These are phyloP conservation scores for Alternaria ethzedia DNA, from an alignment of 2,329 filamentous ascomycete species.

Conservation along the genomic window DNA sequence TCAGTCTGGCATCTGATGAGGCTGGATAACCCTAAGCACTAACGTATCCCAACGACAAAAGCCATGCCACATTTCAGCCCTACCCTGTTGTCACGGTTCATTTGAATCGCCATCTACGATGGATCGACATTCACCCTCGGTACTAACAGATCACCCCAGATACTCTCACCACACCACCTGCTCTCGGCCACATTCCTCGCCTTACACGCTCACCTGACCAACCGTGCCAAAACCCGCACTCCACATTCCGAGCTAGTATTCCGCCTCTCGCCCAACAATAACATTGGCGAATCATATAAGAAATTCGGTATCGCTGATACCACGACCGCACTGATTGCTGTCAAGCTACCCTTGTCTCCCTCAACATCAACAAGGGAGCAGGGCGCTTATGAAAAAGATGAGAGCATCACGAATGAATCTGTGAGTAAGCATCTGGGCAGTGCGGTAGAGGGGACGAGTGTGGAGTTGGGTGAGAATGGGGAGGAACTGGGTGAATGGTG, in stretches of 20 bases:
- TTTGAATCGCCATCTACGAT: neutral
- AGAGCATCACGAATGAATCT: constrained; percentile 26
- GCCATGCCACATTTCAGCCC: neutral
- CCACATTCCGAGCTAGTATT: constrained; percentile 89
- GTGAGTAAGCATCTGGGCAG: constrained; percentile 35
- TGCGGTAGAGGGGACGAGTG: constrained; percentile 33
- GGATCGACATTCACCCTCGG: neutral
- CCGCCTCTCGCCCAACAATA: constrained; percentile 80
- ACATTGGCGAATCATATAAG: constrained; percentile 91
- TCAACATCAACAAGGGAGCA: neutral
- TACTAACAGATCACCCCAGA: constrained; percentile 50
- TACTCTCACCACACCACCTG: constrained; percentile 75
- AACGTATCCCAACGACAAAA: neutral
- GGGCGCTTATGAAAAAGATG: neutral
- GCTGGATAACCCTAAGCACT: neutral
- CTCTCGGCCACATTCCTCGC: constrained; percentile 79
- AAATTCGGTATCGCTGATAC: constrained; percentile 79
- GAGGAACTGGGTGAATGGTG: constrained; percentile 59
- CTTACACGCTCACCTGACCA: constrained; percentile 68
- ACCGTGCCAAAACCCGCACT: constrained; percentile 73
- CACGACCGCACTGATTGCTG: constrained; percentile 75
- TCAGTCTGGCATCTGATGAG: neutral
- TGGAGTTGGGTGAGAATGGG: constrained; percentile 26
- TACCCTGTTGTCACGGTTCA: neutral
- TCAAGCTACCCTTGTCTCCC: constrained; percentile 70